Evolutionary conservation across 495 filamentous ascomycete species (phyloP).

Genomic region (Letharia columbiana): DNA sequence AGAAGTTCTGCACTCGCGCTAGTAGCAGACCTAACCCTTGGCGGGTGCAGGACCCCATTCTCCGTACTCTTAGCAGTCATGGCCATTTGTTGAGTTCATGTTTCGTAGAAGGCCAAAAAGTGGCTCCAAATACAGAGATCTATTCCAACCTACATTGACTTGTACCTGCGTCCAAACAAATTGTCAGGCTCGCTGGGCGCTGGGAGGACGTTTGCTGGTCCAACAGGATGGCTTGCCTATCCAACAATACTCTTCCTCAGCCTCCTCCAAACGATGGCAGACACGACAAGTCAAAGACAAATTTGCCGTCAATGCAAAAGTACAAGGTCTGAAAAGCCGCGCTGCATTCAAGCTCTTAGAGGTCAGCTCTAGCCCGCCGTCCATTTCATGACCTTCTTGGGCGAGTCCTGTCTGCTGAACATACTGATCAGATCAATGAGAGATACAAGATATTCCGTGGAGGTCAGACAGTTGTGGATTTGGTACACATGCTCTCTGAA

Average conservation of each 20-base stretch:
- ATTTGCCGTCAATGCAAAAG: conserved; percentile 61
- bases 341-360: conserved; percentile 89
- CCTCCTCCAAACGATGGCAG: conserved; percentile 77
- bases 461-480: conserved; percentile 81
- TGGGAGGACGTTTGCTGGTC: neutral
- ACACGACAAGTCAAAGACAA: conserved; percentile 62
- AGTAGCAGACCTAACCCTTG: too few relatives aligned
- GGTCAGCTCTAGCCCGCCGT: conserved; percentile 33
- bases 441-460: conserved; percentile 68
- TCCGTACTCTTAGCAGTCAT: neutral
- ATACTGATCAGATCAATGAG: conserved; percentile 55
- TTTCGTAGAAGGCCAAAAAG: conserved; percentile 11
- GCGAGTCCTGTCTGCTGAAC: neutral
- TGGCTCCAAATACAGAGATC: neutral
- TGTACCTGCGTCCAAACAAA: neutral
- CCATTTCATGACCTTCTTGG: neutral
- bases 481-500: conserved; percentile 44
- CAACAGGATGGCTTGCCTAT: neutral
- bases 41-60: too few relatives aligned
- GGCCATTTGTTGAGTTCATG: conserved; percentile 8
- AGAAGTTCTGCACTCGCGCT: too few relatives aligned
- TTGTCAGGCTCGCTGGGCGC: neutral
- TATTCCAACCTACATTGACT: neutral
- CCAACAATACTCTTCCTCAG: conserved; percentile 13
- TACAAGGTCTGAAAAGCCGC: conserved; percentile 72